Percentiles rank a stretch among this genome's conserved stretches.
phyloP scores from a whole-genome alignment of 352 stramenopile genomes.

The Pythium sukuiense region DNA sequence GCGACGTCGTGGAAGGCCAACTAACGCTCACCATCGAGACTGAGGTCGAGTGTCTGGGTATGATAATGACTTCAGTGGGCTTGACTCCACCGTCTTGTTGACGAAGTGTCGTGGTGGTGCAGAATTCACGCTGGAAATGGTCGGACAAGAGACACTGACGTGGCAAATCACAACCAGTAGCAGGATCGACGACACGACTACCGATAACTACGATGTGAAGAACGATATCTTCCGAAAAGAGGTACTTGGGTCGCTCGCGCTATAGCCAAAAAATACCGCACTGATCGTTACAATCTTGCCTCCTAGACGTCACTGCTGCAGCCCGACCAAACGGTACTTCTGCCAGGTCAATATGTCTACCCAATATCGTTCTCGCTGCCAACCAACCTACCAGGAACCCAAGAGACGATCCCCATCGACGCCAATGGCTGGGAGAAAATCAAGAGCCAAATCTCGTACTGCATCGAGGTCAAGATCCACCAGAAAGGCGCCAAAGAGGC shows the following conservation, averaged over 20 bases:
- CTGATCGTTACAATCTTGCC: not conserved
- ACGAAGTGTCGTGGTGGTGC: not conserved
- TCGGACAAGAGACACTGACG: not conserved
- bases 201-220: not conserved
- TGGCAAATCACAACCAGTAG: not conserved
- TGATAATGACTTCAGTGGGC: too few species aligned
- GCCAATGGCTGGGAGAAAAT: not conserved
- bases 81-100: too few species aligned
- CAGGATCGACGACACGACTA: not conserved
- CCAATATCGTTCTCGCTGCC: not conserved
- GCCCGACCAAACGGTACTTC: not conserved
- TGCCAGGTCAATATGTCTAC: not conserved
- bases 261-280: too few species aligned
- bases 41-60: not conserved
- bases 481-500: not conserved
- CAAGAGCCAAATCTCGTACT: not conserved
- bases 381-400: not conserved
- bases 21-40: not conserved
- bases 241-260: not conserved
- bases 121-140: not conserved
- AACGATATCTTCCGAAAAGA: not conserved
- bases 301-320: not conserved
- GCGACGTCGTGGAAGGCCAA: not conserved
- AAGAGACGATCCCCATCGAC: not conserved
- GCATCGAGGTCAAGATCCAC: not conserved